Conservation (phyloP, 805 yeast species). For the Candida verbasci region DNA sequence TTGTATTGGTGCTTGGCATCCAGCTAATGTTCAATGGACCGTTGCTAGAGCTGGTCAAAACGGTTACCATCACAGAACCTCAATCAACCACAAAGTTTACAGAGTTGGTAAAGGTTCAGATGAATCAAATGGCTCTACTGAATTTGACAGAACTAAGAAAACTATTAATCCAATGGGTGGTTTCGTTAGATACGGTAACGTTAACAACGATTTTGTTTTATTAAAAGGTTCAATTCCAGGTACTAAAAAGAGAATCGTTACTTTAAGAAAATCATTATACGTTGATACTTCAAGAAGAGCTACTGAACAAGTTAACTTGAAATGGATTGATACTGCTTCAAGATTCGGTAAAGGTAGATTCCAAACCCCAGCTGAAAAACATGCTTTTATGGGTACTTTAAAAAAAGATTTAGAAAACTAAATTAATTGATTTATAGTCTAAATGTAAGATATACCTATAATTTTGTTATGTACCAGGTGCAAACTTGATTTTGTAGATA, state of each 20-base stretch:
- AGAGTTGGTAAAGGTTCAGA: conserved; percentile 97
- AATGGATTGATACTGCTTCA: conserved; percentile 99
- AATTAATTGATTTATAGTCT: conserved; percentile 9
- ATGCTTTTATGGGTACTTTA: conserved; percentile 98
- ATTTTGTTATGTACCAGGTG: neutral
- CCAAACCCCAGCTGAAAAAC: conserved; percentile 99
- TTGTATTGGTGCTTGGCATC: conserved; percentile 99
- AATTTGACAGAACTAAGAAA: conserved; percentile 99
- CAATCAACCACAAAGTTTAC: conserved; percentile 99
- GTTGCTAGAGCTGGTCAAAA: conserved; percentile 99
- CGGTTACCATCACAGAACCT: conserved; percentile 99
- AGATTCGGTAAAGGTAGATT: conserved; percentile 99
- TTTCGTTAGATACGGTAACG: conserved; percentile 98
- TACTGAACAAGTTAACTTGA: conserved; percentile 90
- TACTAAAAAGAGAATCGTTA: conserved; percentile 98
- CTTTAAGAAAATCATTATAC: conserved; percentile 97
- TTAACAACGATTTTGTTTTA: conserved; percentile 96
- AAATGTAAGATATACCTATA: neutral
- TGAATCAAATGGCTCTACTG: conserved; percentile 92
- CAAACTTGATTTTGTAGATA: too few species aligned
- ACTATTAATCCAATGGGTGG: conserved; percentile 99
- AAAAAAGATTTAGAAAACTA: conserved; percentile 84
- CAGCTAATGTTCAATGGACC: conserved; percentile 99
- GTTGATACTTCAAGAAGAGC: conserved; percentile 98
- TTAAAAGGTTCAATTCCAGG: conserved; percentile 99